These are phyloP conservation scores for Nemania bipapillata DNA, from an alignment of 2,329 filamentous ascomycete species.

Conservation along the genomic window DNA sequence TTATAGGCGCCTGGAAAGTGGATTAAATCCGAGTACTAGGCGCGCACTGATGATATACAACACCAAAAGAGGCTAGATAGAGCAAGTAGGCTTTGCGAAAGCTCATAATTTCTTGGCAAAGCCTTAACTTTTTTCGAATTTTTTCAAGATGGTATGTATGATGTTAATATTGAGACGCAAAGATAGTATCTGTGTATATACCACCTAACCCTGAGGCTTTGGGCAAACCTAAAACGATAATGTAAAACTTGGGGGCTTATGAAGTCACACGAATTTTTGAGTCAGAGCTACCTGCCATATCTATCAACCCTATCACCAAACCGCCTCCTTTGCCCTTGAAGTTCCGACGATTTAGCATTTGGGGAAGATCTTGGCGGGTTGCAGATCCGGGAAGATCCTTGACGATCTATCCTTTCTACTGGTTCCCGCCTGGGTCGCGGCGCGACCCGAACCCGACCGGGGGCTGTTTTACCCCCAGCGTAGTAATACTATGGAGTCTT, in stretches of 20 bases:
- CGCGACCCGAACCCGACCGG: slow-evolving; percentile 4
- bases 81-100: not conserved
- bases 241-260: too few relatives aligned
- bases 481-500: not conserved
- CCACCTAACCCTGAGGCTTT: too few relatives aligned
- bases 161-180: too few relatives aligned
- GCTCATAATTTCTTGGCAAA: too few relatives aligned
- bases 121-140: too few relatives aligned
- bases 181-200: too few relatives aligned
- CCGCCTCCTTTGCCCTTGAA: not conserved
- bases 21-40: not conserved
- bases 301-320: not conserved
- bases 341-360: not conserved
- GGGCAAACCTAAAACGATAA: too few relatives aligned
- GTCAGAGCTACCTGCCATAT: too few relatives aligned
- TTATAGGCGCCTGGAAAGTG: not conserved
- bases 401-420: slow-evolving; percentile 11
- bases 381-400: slow-evolving; percentile 25
- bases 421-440: not conserved
- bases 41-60: not conserved
- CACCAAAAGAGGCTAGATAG: not conserved
- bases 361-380: slow-evolving; percentile 24
- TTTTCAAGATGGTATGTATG: too few relatives aligned
- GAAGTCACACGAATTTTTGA: too few relatives aligned
- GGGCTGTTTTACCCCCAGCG: slow-evolving; percentile 1